These are phyloP conservation scores for Rubroboletus pulcherrimus DNA, from an alignment of 768 basidiomycete species.

Conservation along the genomic window DNA sequence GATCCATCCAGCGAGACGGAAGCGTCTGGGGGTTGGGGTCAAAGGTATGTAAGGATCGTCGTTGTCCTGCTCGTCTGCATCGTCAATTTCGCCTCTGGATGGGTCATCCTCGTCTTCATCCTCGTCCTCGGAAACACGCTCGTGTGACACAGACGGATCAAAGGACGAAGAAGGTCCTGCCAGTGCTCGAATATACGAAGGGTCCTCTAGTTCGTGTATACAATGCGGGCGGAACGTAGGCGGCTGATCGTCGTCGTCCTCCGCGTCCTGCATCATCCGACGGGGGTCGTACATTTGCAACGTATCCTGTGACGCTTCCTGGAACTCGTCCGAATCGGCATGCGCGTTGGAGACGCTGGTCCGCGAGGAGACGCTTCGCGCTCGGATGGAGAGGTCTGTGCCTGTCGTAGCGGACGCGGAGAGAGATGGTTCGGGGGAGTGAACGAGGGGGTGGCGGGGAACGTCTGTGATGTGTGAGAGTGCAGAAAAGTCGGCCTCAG, in stretches of 20 bases:
- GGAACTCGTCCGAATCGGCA: constrained; percentile 8
- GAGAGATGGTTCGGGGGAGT: constrained; percentile 31
- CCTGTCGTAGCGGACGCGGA: constrained; percentile 34
- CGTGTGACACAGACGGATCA: neutral
- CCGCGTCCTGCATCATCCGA: constrained; percentile 31
- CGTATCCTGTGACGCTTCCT: constrained; percentile 16
- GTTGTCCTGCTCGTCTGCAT: constrained; percentile 5
- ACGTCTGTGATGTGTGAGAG: constrained; percentile 28
- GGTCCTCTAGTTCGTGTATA: constrained; percentile 52
- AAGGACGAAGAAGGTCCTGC: constrained; percentile 9
- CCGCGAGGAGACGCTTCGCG: constrained; percentile 22
- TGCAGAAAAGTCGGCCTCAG: constrained; percentile 3
- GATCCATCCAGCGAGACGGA: constrained; percentile 55
- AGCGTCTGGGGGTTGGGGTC: constrained; percentile 24
- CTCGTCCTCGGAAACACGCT: neutral
- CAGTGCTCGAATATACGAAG: constrained; percentile 24
- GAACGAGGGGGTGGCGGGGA: constrained; percentile 30
- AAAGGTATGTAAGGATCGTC: constrained; percentile 18
- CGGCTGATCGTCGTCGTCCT: constrained; percentile 26
- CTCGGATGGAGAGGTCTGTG: constrained; percentile 32
- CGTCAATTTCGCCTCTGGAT: neutral
- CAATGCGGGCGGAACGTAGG: constrained; percentile 37
- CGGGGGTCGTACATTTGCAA: constrained; percentile 13
- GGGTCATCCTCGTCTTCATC: neutral
- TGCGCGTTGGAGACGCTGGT: constrained; percentile 18